These are phyloP conservation scores for Pichia phayaonensis DNA, from an alignment of 805 yeast species.

Conservation along the genomic window DNA sequence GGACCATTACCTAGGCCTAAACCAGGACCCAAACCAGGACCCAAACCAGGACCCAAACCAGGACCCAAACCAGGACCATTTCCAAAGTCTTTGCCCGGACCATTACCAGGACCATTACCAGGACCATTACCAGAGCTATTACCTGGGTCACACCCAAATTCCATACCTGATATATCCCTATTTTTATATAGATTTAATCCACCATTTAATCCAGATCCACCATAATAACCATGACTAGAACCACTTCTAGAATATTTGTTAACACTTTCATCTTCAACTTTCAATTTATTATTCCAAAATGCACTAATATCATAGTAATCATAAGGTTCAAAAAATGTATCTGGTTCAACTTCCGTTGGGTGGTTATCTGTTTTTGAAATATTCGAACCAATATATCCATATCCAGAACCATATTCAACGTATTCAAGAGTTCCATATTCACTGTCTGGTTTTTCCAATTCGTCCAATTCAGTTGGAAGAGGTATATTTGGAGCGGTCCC, in stretches of 20 bases:
- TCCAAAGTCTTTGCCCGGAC: slow-evolving; percentile 9
- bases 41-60: slow-evolving; percentile 15
- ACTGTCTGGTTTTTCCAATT: neutral
- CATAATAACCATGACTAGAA: too few species aligned
- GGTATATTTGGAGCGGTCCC: neutral
- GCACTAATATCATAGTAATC: slow-evolving; percentile 8
- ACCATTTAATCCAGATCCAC: too few species aligned
- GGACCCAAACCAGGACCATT: slow-evolving; percentile 22
- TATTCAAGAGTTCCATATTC: neutral
- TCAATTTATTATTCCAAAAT: neutral
- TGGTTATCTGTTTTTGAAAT: neutral
- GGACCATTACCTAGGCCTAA: slow-evolving; percentile 6
- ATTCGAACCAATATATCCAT: slow-evolving; percentile 9
- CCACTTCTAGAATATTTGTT: neutral
- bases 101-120: slow-evolving; percentile 6
- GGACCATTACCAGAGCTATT: slow-evolving; percentile 9
- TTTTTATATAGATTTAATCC: too few species aligned
- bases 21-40: slow-evolving; percentile 11
- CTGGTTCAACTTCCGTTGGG: slow-evolving; percentile 13
- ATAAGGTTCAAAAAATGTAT: slow-evolving; percentile 7
- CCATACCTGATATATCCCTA: too few species aligned
- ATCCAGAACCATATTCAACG: slow-evolving; percentile 3
- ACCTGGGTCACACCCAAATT: slow-evolving; percentile 5
- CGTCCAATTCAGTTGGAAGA: neutral
- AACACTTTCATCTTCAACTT: neutral